phyloP scores from a whole-genome alignment of 176 grass and related monocot species.

The Zoysia japonica region DNA sequence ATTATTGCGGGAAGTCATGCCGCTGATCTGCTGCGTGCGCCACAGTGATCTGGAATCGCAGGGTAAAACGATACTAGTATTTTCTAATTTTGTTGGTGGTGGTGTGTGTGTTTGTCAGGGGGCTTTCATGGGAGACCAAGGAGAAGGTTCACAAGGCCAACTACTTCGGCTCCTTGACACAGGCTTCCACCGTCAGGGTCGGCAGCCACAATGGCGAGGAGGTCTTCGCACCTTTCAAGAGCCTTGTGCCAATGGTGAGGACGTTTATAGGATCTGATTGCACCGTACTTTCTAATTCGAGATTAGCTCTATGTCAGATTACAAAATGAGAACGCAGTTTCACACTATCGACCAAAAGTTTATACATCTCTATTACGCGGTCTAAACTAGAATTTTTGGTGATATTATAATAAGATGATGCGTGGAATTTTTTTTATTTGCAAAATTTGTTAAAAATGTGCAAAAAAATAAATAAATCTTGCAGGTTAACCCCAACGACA shows the following conservation, averaged over 20 bases:
- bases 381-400: neutral
- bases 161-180: constrained; percentile 92
- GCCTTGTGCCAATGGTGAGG: constrained; percentile 86
- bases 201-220: constrained; percentile 94
- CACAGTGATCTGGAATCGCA: neutral
- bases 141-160: constrained; percentile 97
- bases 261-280: neutral
- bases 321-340: neutral
- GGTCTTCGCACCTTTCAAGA: constrained; percentile 93
- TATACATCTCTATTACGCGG: neutral
- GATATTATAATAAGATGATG: neutral
- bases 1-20: neutral
- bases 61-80: neutral
- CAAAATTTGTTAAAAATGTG: neutral
- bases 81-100: neutral
- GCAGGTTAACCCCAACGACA: constrained; percentile 89
- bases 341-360: neutral
- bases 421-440: neutral
- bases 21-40: neutral
- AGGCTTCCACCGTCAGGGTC: constrained; percentile 82
- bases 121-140: constrained; percentile 96
- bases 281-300: neutral
- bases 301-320: neutral
- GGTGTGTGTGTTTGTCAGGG: constrained; percentile 38
- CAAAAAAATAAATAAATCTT: neutral